phyloP scores from a whole-genome alignment of 2,329 filamentous ascomycete species.

The Aspergillus aculeatinus region DNA sequence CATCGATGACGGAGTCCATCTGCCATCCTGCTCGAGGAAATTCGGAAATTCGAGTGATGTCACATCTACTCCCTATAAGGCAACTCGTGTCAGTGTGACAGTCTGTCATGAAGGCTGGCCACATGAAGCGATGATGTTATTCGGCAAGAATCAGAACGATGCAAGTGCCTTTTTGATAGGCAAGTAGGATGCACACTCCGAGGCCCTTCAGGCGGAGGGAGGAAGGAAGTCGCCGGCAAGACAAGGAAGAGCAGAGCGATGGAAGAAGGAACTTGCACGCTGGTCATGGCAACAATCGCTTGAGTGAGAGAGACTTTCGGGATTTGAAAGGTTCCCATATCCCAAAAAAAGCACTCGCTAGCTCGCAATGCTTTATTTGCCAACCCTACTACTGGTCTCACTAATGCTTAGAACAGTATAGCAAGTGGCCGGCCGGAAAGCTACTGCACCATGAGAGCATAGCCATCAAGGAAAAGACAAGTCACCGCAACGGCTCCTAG shows the following conservation, averaged over 20 bases:
- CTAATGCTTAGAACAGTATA: slow-evolving; percentile 8
- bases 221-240: background rate
- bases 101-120: background rate
- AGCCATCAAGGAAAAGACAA: slow-evolving; percentile 6
- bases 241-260: background rate
- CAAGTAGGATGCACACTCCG: no score
- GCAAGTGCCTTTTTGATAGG: background rate
- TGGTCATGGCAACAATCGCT: background rate
- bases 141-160: background rate
- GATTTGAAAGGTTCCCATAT: background rate
- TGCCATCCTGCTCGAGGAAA: background rate
- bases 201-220: background rate
- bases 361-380: background rate
- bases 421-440: background rate
- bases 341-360: background rate
- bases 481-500: slow-evolving; percentile 10
- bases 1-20: background rate
- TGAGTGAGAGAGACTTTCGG: background rate
- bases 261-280: background rate
- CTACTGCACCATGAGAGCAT: slow-evolving; percentile 10
- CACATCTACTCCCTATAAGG: background rate
- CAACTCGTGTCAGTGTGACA: background rate
- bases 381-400: slow-evolving; percentile 3
- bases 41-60: background rate
- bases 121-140: background rate